These are phyloP conservation scores for Cordyceps tenuipes DNA, from an alignment of 2,329 filamentous ascomycete species.

Conservation along the genomic window DNA sequence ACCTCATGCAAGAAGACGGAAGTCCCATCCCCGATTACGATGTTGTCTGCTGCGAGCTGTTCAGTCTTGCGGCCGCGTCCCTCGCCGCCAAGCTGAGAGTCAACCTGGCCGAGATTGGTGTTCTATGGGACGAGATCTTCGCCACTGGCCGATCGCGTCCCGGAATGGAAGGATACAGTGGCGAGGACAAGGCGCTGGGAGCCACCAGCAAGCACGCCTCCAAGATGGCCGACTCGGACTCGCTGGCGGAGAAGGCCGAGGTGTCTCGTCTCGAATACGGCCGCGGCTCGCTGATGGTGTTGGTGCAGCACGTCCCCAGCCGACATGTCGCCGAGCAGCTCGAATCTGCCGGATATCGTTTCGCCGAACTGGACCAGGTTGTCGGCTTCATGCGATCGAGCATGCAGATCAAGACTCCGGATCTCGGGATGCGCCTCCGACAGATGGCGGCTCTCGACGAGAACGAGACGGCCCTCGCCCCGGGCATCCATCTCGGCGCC, in stretches of 20 bases:
- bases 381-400: slow-evolving; percentile 58
- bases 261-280: slow-evolving; percentile 37
- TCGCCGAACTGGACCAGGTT: slow-evolving; percentile 62
- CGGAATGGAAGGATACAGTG: not conserved
- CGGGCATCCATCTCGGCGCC: slow-evolving; percentile 49
- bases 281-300: slow-evolving; percentile 71
- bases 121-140: slow-evolving; percentile 69
- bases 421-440: slow-evolving; percentile 53
- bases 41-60: slow-evolving; percentile 70
- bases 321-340: slow-evolving; percentile 54
- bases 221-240: slow-evolving; percentile 17
- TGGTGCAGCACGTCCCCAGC: slow-evolving; percentile 56
- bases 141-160: slow-evolving; percentile 44
- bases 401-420: slow-evolving; percentile 61
- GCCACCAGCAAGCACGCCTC: not conserved
- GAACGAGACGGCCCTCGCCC: slow-evolving; percentile 36
- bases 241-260: slow-evolving; percentile 34
- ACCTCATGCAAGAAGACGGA: slow-evolving; percentile 44
- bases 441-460: slow-evolving; percentile 55
- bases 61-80: slow-evolving; percentile 70
- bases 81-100: slow-evolving; percentile 60
- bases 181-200: slow-evolving; percentile 6
- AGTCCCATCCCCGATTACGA: slow-evolving; percentile 62
- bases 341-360: slow-evolving; percentile 67
- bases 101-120: slow-evolving; percentile 54